These are phyloP conservation scores for Rhododendron kiyosumense DNA, from an alignment of 148 eudicot genomes.

Conservation along the genomic window DNA sequence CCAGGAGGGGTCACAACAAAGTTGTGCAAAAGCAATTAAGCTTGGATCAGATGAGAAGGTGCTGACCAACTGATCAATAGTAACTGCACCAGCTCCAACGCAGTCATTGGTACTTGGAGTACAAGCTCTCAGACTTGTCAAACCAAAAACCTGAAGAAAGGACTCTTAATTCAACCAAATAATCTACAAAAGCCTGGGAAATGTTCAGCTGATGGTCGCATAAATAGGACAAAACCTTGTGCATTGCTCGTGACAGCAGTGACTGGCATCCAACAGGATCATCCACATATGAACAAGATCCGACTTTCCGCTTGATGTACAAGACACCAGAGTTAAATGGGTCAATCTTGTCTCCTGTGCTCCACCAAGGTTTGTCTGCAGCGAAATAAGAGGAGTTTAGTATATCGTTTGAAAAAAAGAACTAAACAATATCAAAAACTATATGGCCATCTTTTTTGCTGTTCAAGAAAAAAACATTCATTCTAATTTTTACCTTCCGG, in stretches of 20 bases:
- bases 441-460: neutral
- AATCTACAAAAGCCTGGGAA: neutral
- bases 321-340: slow-evolving; percentile 86
- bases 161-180: slow-evolving; percentile 4
- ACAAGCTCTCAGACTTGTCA: slow-evolving; percentile 46
- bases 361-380: slow-evolving; percentile 98
- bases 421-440: neutral
- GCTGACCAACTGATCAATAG: slow-evolving; percentile 87
- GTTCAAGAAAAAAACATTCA: neutral
- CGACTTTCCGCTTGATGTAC: slow-evolving; percentile 88
- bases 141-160: slow-evolving; percentile 65
- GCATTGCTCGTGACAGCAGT: slow-evolving; percentile 85
- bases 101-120: slow-evolving; percentile 28
- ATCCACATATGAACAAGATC: slow-evolving; percentile 96
- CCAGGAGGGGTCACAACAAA: slow-evolving; percentile 81
- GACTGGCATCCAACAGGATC: slow-evolving; percentile 96
- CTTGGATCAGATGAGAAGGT: slow-evolving; percentile 97
- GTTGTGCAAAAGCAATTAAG: slow-evolving; percentile 92
- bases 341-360: slow-evolving; percentile 61
- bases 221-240: slow-evolving; percentile 57
- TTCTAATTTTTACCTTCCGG: slow-evolving; percentile 62
- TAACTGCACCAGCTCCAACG: slow-evolving; percentile 38
- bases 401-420: neutral
- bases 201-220: neutral
- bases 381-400: slow-evolving; percentile 6